Percentiles rank a stretch among this genome's conserved stretches.
phyloP scores from a whole-genome alignment of 495 filamentous ascomycete species.

The Hypoxylon lenormandii region DNA sequence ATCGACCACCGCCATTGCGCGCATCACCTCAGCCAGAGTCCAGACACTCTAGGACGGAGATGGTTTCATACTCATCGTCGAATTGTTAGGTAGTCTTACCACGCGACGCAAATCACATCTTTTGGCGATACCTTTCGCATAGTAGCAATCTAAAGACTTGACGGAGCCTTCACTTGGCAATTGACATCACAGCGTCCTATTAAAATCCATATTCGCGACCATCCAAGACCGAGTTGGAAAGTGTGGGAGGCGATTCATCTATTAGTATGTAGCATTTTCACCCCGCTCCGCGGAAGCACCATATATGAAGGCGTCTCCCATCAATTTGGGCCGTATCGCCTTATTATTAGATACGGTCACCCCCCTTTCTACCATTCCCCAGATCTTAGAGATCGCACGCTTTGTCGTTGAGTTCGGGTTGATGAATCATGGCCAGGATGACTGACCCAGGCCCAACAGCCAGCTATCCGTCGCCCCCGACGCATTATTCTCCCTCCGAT shows the following conservation, averaged over 20 bases:
- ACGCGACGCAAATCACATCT: slow-evolving; percentile 25
- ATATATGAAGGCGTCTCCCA: slow-evolving; percentile 43
- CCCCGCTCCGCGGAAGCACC: slow-evolving; percentile 36
- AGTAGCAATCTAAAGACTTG: slow-evolving; percentile 10
- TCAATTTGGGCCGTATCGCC: slow-evolving; percentile 30
- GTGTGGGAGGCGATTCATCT: slow-evolving; percentile 45
- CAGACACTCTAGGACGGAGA: slow-evolving; percentile 10
- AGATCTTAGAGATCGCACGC: slow-evolving; percentile 26
- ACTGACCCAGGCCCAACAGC: slow-evolving; percentile 48
- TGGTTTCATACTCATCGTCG: slow-evolving; percentile 24
- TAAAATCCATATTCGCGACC: slow-evolving; percentile 23
- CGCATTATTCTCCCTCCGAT: slow-evolving; percentile 52
- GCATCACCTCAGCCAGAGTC: slow-evolving; percentile 25
- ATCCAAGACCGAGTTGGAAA: slow-evolving; percentile 35
- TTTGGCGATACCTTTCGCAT: slow-evolving; percentile 17
- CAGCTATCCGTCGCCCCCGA: slow-evolving; percentile 58
- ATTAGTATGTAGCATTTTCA: slow-evolving; percentile 42
- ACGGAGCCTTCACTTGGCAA: slow-evolving; percentile 8
- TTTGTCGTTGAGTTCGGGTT: slow-evolving; percentile 15
- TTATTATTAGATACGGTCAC: slow-evolving; percentile 33
- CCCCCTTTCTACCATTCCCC: slow-evolving; percentile 23
- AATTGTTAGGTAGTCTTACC: slow-evolving; percentile 22
- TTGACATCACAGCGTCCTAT: slow-evolving; percentile 12
- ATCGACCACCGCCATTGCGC: slow-evolving; percentile 30
- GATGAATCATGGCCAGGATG: slow-evolving; percentile 46